Percentiles rank a stretch among this genome's conserved stretches.
phyloP scores from a whole-genome alignment of 225 moss, liverwort and hornwort genomes.

The Sphagnum contortum region DNA sequence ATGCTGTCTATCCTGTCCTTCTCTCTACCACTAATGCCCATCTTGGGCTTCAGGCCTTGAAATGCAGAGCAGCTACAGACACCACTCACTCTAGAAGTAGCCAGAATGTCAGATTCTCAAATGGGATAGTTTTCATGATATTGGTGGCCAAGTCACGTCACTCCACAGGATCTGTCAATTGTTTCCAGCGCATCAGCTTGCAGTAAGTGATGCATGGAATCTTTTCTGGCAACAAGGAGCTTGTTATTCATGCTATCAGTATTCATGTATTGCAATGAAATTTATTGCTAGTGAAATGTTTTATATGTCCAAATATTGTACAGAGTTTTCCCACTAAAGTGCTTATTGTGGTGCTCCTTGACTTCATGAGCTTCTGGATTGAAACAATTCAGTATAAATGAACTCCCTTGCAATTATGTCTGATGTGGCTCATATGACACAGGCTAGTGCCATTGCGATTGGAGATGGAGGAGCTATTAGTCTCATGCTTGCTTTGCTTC shows the following conservation, averaged over 20 bases:
- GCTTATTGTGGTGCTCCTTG: too few species aligned
- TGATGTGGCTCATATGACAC: not conserved
- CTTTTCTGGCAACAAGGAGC: too few species aligned
- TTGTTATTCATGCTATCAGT: too few species aligned
- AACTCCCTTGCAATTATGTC: too few species aligned
- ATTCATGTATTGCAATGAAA: too few species aligned
- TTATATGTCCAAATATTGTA: too few species aligned
- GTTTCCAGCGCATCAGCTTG: slow-evolving; percentile 76
- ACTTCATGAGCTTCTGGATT: too few species aligned
- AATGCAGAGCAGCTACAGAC: not conserved
- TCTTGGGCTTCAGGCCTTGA: slow-evolving; percentile 16
- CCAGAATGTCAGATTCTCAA: slow-evolving; percentile 27
- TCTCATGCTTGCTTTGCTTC: slow-evolving; percentile 68
- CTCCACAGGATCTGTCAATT: slow-evolving; percentile 77
- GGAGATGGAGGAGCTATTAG: slow-evolving; percentile 89
- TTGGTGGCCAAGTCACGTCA: slow-evolving; percentile 65
- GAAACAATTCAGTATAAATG: too few species aligned
- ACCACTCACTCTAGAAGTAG: slow-evolving; percentile 2
- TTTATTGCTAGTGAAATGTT: too few species aligned
- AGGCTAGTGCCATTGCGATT: slow-evolving; percentile 87
- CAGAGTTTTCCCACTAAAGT: too few species aligned
- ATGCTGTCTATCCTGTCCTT: slow-evolving; percentile 88
- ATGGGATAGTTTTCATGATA: slow-evolving; percentile 23
- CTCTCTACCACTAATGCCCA: slow-evolving; percentile 63
- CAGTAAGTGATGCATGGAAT: slow-evolving; percentile 26